phyloP scores from a whole-genome alignment of 768 basidiomycete genomes.

The Hydnomerulius pinastri region DNA sequence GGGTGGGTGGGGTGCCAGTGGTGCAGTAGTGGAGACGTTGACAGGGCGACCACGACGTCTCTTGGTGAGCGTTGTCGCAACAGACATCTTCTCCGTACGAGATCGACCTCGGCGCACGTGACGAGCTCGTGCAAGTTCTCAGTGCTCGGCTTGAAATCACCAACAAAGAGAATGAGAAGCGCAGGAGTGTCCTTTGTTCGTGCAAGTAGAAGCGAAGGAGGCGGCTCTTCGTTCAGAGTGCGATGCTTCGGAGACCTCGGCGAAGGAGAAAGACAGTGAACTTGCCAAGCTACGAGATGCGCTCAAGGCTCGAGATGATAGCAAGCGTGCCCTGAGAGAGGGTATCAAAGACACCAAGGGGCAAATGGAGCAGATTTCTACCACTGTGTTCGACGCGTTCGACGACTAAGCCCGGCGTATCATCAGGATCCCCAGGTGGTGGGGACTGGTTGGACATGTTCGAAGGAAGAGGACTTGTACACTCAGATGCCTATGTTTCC shows the following conservation, averaged over 20 bases:
- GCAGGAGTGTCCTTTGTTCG: conserved; percentile 49
- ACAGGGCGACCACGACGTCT: too few species aligned
- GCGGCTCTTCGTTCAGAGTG: conserved; percentile 46
- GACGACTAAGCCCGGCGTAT: too few species aligned
- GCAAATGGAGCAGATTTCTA: conserved; percentile 56
- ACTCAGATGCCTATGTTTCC: too few species aligned
- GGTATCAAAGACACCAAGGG: conserved; percentile 58
- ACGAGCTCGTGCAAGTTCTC: conserved; percentile 68
- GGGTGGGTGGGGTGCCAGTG: too few species aligned
- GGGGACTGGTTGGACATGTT: too few species aligned
- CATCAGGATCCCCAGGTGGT: too few species aligned
- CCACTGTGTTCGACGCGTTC: too few species aligned
- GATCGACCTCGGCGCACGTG: conserved; percentile 69
- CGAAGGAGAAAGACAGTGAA: conserved; percentile 13
- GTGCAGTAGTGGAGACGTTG: too few species aligned
- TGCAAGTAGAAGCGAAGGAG: conserved; percentile 60
- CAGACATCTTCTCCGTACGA: conserved; percentile 79
- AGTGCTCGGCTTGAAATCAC: conserved; percentile 51
- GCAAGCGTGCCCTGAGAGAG: conserved; percentile 51
- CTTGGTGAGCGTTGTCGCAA: conserved; percentile 69
- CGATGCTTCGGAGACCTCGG: conserved; percentile 31
- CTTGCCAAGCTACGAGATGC: conserved; percentile 43
- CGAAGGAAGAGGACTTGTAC: too few species aligned
- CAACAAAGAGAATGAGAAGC: conserved; percentile 66
- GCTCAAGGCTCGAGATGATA: conserved; percentile 51